Conservation (phyloP, 768 basidiomycete species). For the Suillus americanus region DNA sequence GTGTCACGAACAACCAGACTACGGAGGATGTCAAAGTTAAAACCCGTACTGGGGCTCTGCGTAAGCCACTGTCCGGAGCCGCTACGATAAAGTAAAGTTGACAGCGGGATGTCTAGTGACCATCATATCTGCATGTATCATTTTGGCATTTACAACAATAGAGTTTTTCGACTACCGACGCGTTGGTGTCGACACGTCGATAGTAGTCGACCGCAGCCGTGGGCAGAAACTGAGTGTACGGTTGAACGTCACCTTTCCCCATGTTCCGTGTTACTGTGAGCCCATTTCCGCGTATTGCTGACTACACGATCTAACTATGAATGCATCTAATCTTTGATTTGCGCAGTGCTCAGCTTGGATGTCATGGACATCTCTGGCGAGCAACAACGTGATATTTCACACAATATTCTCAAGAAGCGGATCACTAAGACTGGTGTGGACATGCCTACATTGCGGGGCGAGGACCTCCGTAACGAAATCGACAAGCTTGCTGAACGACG, state of each 20-base stretch:
- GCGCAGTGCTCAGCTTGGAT: constrained; percentile 87
- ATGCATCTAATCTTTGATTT: background rate
- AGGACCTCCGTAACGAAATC: constrained; percentile 82
- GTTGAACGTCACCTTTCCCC: constrained; percentile 92
- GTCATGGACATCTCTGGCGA: constrained; percentile 99
- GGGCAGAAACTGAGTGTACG: constrained; percentile 93
- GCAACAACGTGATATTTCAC: constrained; percentile 86
- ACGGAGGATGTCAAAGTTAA: constrained; percentile 99
- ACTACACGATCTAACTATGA: background rate
- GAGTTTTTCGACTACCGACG: constrained; percentile 96
- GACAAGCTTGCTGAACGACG: constrained; percentile 72
- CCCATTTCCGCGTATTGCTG: constrained; percentile 14
- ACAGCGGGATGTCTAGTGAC: constrained; percentile 61
- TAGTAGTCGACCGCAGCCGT: constrained; percentile 91
- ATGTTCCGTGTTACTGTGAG: constrained; percentile 97
- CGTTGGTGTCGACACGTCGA: constrained; percentile 84
- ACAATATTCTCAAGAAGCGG: constrained; percentile 85
- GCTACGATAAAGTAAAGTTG: constrained; percentile 7
- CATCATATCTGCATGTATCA: constrained; percentile 86
- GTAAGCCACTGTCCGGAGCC: constrained; percentile 45
- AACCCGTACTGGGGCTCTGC: constrained; percentile 88
- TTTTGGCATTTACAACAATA: constrained; percentile 85
- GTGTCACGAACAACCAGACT: constrained; percentile 53
- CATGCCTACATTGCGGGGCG: constrained; percentile 54
- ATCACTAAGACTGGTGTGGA: constrained; percentile 56